Evolutionary conservation across 768 basidiomycete species (phyloP), one percentile per base, ranked within the genome.

Genomic region (Boletus pseudo-olivaceus): DNA sequence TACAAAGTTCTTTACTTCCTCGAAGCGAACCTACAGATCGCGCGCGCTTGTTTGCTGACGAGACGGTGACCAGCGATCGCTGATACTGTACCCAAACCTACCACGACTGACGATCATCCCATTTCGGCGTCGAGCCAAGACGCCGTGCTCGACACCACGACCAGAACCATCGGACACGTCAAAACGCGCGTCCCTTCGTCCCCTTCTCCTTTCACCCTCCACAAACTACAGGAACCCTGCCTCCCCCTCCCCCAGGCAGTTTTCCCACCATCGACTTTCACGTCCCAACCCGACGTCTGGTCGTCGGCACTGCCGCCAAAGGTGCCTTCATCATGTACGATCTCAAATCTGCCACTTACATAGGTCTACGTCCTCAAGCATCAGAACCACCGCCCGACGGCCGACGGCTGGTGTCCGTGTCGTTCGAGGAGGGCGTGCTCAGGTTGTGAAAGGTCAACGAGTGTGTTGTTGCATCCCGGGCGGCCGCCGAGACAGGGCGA

Each of bases 301-400:
- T 90, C 0, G 93, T 98, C 0, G 97, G 97, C 1, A 96, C 95
- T 0, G 84, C 82, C 53, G 97, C n/a, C n/a, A 99, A 72, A n/a
- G 97, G 96, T 1, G 93, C 94, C 0, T 84, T 94, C 49, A 80
- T 93, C 54, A 93, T 97, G 87, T 98, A 97, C 66, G 97, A 98
- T 66, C 79, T 98, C 49, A 97, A 98, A 72, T 93, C 94, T 0
- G 95, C 94, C 0, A n/a, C n/a, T n/a, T n/a, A 98, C 90, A 1
- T 83, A 97, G 11, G 76, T 98, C 14, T 99, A 98, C 64, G 90
- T 99, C 0, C 82, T 99, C 11, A 94, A 98, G 62, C 87, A 91
- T 0, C 95, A 98, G 73, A 85, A 84, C 66, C 85, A 87, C 63
- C 76, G 93, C 92, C 94, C 0, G 97, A 99, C 63, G 97, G 97